These are phyloP conservation scores for Botrytis sinoallii DNA, from an alignment of 2,329 filamentous ascomycete genomes.

Conservation along the genomic window DNA sequence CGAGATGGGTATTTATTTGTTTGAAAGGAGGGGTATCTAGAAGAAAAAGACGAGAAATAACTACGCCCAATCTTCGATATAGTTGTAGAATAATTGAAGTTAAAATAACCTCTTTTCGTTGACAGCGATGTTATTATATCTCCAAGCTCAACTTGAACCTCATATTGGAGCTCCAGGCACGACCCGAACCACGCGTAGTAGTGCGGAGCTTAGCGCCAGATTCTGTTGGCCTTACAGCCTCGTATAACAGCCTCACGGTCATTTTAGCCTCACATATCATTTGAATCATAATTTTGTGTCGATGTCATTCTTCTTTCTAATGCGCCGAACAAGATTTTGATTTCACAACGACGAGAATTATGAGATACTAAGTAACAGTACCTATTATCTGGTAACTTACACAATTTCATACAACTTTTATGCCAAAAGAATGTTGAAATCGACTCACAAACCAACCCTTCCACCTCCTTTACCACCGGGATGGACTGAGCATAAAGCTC, in stretches of 20 bases:
- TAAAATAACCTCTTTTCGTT: constrained; percentile 15
- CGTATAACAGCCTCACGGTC: neutral
- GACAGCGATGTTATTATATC: constrained; percentile 19
- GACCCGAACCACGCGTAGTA: constrained; percentile 25
- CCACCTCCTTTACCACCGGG: constrained; percentile 66
- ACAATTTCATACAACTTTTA: neutral
- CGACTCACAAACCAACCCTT: constrained; percentile 64
- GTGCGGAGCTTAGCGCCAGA: constrained; percentile 19
- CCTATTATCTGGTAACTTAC: neutral
- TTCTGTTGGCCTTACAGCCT: constrained; percentile 16
- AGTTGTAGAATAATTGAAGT: neutral
- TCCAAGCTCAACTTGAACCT: constrained; percentile 21
- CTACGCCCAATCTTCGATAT: constrained; percentile 7
- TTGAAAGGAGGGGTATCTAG: neutral
- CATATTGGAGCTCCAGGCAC: constrained; percentile 34
- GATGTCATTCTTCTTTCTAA: neutral
- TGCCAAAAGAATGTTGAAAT: constrained; percentile 61
- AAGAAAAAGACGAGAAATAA: constrained; percentile 1
- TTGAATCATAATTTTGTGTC: constrained; percentile 12
- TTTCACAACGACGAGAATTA: neutral
- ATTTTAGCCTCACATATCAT: neutral
- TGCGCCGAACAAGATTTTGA: neutral
- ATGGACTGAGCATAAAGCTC: constrained; percentile 93
- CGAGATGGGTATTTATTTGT: neutral
- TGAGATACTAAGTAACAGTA: neutral